phyloP scores from a whole-genome alignment of 2,329 filamentous ascomycete genomes.

The Diplodia mutila region DNA sequence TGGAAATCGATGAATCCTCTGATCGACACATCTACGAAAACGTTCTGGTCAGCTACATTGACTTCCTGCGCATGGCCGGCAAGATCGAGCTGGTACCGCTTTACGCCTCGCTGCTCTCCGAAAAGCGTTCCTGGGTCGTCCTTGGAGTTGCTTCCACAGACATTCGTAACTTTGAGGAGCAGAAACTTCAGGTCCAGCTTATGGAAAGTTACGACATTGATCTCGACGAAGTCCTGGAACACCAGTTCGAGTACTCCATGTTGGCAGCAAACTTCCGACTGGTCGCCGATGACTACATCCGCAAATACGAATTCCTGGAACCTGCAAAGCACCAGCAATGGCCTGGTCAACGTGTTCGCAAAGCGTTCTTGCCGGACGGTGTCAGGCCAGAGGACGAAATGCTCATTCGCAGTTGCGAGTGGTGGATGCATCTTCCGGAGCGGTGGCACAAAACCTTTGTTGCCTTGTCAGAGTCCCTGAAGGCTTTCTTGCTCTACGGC shows the following conservation, averaged over 20 bases:
- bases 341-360: conserved; percentile 66
- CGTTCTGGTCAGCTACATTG: conserved; percentile 80
- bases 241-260: conserved; percentile 32
- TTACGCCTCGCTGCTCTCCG: conserved; percentile 79
- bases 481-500: conserved; percentile 69
- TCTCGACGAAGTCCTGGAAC: conserved; percentile 69
- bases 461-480: conserved; percentile 74
- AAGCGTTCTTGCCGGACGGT: conserved; percentile 62
- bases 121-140: conserved; percentile 67
- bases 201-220: conserved; percentile 77
- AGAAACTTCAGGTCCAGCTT: conserved; percentile 70
- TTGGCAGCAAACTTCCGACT: not conserved
- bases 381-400: conserved; percentile 23
- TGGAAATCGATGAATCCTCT: conserved; percentile 46
- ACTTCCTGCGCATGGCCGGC: conserved; percentile 71
- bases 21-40: conserved; percentile 65
- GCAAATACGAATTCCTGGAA: conserved; percentile 54
- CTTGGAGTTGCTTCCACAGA: conserved; percentile 78
- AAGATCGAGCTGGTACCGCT: conserved; percentile 81
- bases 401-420: conserved; percentile 23
- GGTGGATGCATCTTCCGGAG: conserved; percentile 44
- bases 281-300: conserved; percentile 34
- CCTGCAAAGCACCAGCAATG: conserved; percentile 50
- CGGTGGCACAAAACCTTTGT: conserved; percentile 51
- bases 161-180: conserved; percentile 67